Base-by-base conservation (phyloP, 1,284 basidiomycete genomes). In the Ustilago vetiveriae region DNA sequence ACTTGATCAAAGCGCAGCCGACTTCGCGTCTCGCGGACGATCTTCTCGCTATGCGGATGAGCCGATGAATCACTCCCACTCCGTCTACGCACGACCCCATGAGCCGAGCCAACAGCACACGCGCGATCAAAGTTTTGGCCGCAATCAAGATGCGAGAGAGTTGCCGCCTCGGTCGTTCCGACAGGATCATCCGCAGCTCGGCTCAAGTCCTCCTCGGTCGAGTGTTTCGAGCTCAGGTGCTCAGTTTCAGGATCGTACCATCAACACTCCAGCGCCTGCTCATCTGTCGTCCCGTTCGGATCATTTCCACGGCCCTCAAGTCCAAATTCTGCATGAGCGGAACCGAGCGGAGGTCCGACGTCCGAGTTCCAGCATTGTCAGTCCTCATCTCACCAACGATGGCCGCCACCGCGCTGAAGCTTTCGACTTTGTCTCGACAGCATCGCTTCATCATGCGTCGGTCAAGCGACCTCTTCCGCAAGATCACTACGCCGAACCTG, bases 81-180 rank as follows among this genome's bases (percentile, higher is more conserved):
- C 41, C 4, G 19, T 21, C 17, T 54, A 60, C 38, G 30, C 41
- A 29, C 50, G 45, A 10, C 40, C 57, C 17, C 14, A 50, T 10
- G 45, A 43, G 6, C 13, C 24, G 0, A n/a, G 33, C n/a, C 23
- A 29, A 13, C n/a, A 10, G 11, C 45, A 19, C 21, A 2, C 26
- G 14, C 51, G 38, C 13, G n/a, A 30, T 16, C 41, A 39, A 2
- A 6, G 29, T 8, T 53, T 30, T 32, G 36, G 44, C 22, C 50
- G 29, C 19, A 51, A 52, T 13, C 11, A 17, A 19, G 9, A 6
- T 39, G 39, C 40, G 4, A 13, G 10, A 16, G 43, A 36, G 16
- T 21, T 36, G 13, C 19, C 22, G 6, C 11, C 40, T 33, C 45
- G 13, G 19, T 14, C 41, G 9, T 17, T 32, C 10, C 24, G 24